These are phyloP conservation scores for Betula pendula DNA, from an alignment of 306 rosid species.

Conservation along the genomic window DNA sequence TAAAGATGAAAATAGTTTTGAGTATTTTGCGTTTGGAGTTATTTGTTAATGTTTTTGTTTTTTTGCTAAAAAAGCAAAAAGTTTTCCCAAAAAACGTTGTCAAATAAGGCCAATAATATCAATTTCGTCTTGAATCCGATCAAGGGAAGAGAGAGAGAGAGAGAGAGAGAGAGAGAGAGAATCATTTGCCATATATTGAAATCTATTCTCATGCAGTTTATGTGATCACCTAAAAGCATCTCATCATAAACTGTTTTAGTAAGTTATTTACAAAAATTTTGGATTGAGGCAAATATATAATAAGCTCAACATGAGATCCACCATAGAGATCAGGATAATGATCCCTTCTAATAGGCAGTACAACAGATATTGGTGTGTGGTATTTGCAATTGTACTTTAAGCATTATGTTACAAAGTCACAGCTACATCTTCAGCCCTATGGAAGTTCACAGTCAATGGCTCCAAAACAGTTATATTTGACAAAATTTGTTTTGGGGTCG, in stretches of 20 bases:
- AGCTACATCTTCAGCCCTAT: conserved; percentile 6
- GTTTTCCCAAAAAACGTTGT: too few relatives aligned
- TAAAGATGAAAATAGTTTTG: too few relatives aligned
- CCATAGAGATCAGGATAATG: conserved; percentile 40
- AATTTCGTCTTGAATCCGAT: too few relatives aligned
- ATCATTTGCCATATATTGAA: background rate
- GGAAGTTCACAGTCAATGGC: conserved; percentile 16
- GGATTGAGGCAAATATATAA: background rate
- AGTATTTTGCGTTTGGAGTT: too few relatives aligned
- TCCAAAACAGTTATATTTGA: conserved; percentile 26
- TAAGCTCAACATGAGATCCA: conserved; percentile 43
- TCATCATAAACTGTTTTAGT: background rate
- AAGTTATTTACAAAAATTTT: conserved; percentile 24
- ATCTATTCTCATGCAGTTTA: background rate
- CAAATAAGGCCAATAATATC: too few relatives aligned
- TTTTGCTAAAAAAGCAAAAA: too few relatives aligned
- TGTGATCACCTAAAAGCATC: background rate
- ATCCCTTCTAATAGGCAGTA: conserved; percentile 29
- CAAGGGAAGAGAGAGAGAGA: too few relatives aligned
- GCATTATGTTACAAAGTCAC: conserved; percentile 33
- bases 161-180: background rate
- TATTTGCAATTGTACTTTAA: conserved; percentile 19
- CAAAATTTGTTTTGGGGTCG: conserved; percentile 8
- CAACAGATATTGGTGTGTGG: conserved; percentile 12
- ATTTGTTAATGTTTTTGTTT: too few relatives aligned